phyloP scores from a whole-genome alignment of 805 yeast genomes.

The Danielozyma ontarioensis region DNA sequence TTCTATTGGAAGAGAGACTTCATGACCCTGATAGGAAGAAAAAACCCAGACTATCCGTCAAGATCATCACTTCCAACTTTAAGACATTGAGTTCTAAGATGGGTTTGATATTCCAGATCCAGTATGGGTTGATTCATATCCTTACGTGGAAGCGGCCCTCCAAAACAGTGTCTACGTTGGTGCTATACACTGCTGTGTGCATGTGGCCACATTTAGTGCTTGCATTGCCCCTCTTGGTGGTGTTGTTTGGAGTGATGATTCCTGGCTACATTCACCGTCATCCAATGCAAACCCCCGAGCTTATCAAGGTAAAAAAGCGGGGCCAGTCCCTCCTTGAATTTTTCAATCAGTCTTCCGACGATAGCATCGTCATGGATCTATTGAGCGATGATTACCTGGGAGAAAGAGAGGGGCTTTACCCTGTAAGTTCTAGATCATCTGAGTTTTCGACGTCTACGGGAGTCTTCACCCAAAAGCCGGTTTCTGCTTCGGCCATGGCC shows the following conservation, averaged over 20 bases:
- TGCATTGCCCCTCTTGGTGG: slow-evolving; percentile 53
- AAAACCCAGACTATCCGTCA: slow-evolving; percentile 53
- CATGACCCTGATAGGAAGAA: slow-evolving; percentile 40
- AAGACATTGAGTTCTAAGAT: slow-evolving; percentile 50
- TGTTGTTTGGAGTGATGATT: slow-evolving; percentile 55
- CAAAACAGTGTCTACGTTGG: slow-evolving; percentile 55
- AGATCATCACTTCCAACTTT: slow-evolving; percentile 53
- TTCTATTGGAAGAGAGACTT: slow-evolving; percentile 35
- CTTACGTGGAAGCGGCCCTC: slow-evolving; percentile 75
- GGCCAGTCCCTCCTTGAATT: slow-evolving; percentile 52
- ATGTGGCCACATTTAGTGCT: slow-evolving; percentile 66
- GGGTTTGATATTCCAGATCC: slow-evolving; percentile 53
- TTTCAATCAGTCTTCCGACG: slow-evolving; percentile 24
- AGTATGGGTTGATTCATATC: slow-evolving; percentile 54
- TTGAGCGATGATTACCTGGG: slow-evolving; percentile 9
- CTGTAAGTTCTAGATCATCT: slow-evolving; percentile 6
- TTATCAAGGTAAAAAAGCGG: slow-evolving; percentile 41
- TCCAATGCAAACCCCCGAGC: slow-evolving; percentile 46
- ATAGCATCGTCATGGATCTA: slow-evolving; percentile 29
- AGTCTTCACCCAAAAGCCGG: slow-evolving; percentile 2
- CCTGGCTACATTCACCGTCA: slow-evolving; percentile 70
- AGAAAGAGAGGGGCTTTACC: slow-evolving; percentile 5
- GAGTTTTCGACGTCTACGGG: background rate
- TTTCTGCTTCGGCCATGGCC: slow-evolving; percentile 2
- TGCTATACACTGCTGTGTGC: slow-evolving; percentile 62